These are phyloP conservation scores for Barnettozyma sp. DNA, from an alignment of 805 yeast genomes.

Conservation along the genomic window DNA sequence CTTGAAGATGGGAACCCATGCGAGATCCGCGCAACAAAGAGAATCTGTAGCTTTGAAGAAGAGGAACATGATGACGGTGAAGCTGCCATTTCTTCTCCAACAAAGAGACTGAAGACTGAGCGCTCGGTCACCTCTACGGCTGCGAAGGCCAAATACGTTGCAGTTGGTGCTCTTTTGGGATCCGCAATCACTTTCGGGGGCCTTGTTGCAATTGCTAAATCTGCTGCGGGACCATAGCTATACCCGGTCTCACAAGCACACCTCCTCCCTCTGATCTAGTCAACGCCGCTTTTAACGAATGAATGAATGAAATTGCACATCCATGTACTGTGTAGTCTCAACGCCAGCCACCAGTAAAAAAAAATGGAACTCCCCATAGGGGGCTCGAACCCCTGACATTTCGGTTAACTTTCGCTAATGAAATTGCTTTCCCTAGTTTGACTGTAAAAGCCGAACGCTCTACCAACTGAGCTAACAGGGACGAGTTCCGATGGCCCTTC, in stretches of 20 bases:
- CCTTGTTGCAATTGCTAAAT: conserved; percentile 9
- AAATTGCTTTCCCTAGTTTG: conserved; percentile 22
- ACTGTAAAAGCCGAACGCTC: conserved; percentile 59
- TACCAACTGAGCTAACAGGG: conserved; percentile 62
- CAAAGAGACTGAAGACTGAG: conserved; percentile 1
- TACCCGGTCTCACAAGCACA: no score
- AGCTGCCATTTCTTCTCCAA: not conserved
- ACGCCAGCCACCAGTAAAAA: no score
- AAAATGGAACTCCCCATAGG: conserved; percentile 39
- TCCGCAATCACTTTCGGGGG: conserved; percentile 12
- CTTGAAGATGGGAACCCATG: conserved; percentile 10
- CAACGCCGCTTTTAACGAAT: no score
- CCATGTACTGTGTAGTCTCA: no score
- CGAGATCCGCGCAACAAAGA: conserved; percentile 1
- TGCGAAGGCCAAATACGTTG: conserved; percentile 5
- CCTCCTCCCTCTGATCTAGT: no score
- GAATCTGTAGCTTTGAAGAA: conserved; percentile 1
- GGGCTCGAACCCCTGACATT: conserved; percentile 48
- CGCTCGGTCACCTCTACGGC: not conserved
- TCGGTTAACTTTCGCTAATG: conserved; percentile 35
- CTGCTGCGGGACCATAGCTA: no score
- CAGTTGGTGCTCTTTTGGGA: conserved; percentile 11
- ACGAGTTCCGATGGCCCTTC: conserved; percentile 30
- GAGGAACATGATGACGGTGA: not conserved
- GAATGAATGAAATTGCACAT: no score